Base-by-base conservation (phyloP, 164 flowering plant species). In the Magnolia kwangsiensis region DNA sequence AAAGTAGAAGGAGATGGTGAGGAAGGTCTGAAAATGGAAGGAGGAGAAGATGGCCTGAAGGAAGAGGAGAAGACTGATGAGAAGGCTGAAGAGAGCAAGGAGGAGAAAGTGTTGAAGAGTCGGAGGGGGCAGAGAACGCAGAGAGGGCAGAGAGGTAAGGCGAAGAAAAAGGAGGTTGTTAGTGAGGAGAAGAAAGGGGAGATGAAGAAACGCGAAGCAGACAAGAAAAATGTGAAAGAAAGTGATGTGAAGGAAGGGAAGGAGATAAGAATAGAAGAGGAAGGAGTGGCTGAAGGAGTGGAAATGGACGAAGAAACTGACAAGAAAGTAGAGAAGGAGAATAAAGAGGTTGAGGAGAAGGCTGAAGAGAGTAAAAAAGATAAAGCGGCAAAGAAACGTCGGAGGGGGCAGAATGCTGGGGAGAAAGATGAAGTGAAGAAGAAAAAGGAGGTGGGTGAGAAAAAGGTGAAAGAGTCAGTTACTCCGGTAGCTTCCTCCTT, bases 401-500 rank as follows among this genome's bases (percentile, higher is more conserved):
- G 66, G 37, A 75, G 75, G 29, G 77, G 77, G 27, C 70, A 31
- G 24, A 69, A 74, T 13, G 29, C 37, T n/a, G 71, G 51, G 31
- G 83, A 76, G 76, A 55, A 74, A 59, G 69, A 76, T 69, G 82
- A 75, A 73, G 79, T 13, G 73, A 80, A 79, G 74, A 27, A 11
- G 23, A 84, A 63, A 71, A 82, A 74, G 71, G 75, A 71, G n/a
- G 79, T 20, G 23, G 74, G 69, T 75, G 82, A 70, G 31, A 86
- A 86, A 75, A 79, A 78, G 51, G 77, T 16, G 3, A 75, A 80
- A 74, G 91, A 85, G 77, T 87, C 75, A 49, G 86, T 74, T 75
- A 86, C 90, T 79, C 98, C 92, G 67, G 78, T 64, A 8, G 31
- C 80, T 74, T 77, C 82, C 14, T 73, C 80, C 14, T 73, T 79